phyloP scores from a whole-genome alignment of 2,329 filamentous ascomycete species.

The Orbilia brochopaga region DNA sequence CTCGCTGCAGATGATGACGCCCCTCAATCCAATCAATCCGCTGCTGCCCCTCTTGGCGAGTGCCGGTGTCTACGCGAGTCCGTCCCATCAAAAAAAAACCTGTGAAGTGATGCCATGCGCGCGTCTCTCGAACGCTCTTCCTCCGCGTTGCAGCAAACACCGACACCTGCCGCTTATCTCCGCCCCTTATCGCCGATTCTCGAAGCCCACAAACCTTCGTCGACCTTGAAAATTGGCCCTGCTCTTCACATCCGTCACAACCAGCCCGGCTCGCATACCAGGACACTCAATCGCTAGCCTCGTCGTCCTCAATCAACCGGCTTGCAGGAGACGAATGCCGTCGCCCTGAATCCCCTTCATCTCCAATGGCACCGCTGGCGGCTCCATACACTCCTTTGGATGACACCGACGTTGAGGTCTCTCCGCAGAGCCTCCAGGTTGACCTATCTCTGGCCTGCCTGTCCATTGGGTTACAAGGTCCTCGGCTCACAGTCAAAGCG shows the following conservation, averaged over 20 bases:
- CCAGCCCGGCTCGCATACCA: background rate
- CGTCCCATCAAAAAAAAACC: no score
- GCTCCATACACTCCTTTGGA: slow-evolving; percentile 27
- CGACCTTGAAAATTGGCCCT: background rate
- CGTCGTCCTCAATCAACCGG: background rate
- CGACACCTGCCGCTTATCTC: background rate
- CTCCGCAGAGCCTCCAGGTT: slow-evolving; percentile 35
- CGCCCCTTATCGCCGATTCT: slow-evolving; percentile 1
- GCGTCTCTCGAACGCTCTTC: no score
- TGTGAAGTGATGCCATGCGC: slow-evolving; percentile 39
- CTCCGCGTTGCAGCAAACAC: background rate
- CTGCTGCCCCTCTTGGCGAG: no score
- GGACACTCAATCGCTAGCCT: background rate
- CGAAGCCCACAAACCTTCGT: slow-evolving; percentile 7
- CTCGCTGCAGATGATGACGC: background rate
- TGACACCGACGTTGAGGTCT: slow-evolving; percentile 38
- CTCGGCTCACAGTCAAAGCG: slow-evolving; percentile 28
- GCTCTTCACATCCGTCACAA: background rate
- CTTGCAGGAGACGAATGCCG: background rate
- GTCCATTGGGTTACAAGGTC: background rate
- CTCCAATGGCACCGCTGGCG: slow-evolving; percentile 32
- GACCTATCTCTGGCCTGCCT: slow-evolving; percentile 6
- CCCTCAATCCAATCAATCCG: background rate
- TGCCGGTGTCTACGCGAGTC: background rate
- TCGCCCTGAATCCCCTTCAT: background rate